A percentile compares a stretch with the other conserved stretches of the same genome.
These are phyloP conservation scores for Falciphora oryzae DNA, from an alignment of 2,329 filamentous ascomycete species.

Conservation along the genomic window DNA sequence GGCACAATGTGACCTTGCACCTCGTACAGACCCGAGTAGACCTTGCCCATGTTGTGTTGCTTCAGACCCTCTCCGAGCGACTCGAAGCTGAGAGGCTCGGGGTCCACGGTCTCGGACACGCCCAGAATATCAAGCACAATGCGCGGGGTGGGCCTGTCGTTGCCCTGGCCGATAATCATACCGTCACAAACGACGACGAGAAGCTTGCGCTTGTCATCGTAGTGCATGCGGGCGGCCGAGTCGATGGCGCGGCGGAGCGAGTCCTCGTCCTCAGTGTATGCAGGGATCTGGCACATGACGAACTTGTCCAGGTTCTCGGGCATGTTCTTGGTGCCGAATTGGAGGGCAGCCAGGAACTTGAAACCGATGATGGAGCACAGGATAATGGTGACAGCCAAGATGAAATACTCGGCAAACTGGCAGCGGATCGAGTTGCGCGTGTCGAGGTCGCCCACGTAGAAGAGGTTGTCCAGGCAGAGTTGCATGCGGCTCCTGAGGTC, in stretches of 20 bases:
- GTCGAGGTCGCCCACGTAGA: conserved; percentile 88
- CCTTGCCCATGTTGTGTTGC: conserved; percentile 99
- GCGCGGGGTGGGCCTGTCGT: conserved; percentile 88
- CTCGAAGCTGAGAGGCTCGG: conserved; percentile 94
- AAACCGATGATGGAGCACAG: conserved; percentile 79
- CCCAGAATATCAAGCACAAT: conserved; percentile 97
- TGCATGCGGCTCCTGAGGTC: conserved; percentile 62
- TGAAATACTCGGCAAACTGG: conserved; percentile 82
- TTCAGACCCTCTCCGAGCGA: conserved; percentile 92
- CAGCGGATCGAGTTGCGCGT: conserved; percentile 83
- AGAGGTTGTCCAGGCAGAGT: conserved; percentile 85
- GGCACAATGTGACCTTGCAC: conserved; percentile 97
- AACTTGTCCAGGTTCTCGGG: conserved; percentile 98
- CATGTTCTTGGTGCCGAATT: conserved; percentile 85
- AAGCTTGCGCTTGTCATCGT: conserved; percentile 97
- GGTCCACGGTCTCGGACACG: conserved; percentile 87
- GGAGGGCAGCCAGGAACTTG: conserved; percentile 94
- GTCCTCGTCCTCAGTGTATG: conserved; percentile 97
- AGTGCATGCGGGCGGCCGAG: conserved; percentile 89
- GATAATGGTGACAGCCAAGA: conserved; percentile 77
- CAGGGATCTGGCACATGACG: conserved; percentile 94
- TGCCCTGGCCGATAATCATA: conserved; percentile 99
- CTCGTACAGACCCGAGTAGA: conserved; percentile 96
- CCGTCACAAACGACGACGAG: conserved; percentile 90
- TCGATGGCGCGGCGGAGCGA: conserved; percentile 95